A percentile compares a stretch with the other conserved stretches of the same genome.
phyloP scores from a whole-genome alignment of 331 rosid species.

The Acacia pycnantha region DNA sequence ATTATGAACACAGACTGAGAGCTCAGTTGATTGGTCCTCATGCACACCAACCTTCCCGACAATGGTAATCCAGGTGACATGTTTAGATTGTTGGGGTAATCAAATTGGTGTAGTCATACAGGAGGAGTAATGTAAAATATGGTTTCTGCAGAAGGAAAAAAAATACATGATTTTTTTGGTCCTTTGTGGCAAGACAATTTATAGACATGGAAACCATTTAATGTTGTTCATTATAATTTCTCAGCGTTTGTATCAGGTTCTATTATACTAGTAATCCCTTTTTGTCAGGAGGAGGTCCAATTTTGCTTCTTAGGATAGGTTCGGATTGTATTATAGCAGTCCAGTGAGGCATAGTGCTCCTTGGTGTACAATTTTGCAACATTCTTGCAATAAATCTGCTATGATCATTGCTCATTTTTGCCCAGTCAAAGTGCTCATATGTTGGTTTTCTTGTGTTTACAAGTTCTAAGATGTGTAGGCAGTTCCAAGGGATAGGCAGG shows the following conservation, averaged over 20 bases:
- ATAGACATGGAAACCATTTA: constrained; percentile 34
- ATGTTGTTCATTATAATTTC: not conserved
- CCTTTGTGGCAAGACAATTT: constrained; percentile 31
- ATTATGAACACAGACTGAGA: constrained; percentile 16
- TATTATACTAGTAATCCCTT: constrained; percentile 7
- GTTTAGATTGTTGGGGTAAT: constrained; percentile 12
- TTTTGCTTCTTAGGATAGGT: constrained; percentile 46
- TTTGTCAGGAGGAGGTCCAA: constrained; percentile 38
- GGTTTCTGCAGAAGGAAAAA: constrained; percentile 22
- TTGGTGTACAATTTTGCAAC: constrained; percentile 10
- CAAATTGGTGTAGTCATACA: constrained; percentile 24
- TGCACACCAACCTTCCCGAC: constrained; percentile 3
- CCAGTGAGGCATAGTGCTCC: constrained; percentile 24
- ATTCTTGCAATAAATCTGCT: not conserved
- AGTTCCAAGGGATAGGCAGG: not conserved
- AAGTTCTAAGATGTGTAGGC: not conserved
- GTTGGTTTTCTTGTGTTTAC: not conserved
- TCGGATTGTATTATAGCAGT: constrained; percentile 39
- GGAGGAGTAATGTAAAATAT: constrained; percentile 25
- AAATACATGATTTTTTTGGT: constrained; percentile 30
- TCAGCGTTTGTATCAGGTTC: constrained; percentile 3
- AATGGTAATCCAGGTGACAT: constrained; percentile 14
- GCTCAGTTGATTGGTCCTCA: constrained; percentile 13
- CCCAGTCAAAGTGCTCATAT: constrained; percentile 7
- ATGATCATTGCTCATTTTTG: constrained; percentile 12